These are phyloP conservation scores for Metschnikowia hibisci DNA, from an alignment of 805 yeast species.

Conservation along the genomic window DNA sequence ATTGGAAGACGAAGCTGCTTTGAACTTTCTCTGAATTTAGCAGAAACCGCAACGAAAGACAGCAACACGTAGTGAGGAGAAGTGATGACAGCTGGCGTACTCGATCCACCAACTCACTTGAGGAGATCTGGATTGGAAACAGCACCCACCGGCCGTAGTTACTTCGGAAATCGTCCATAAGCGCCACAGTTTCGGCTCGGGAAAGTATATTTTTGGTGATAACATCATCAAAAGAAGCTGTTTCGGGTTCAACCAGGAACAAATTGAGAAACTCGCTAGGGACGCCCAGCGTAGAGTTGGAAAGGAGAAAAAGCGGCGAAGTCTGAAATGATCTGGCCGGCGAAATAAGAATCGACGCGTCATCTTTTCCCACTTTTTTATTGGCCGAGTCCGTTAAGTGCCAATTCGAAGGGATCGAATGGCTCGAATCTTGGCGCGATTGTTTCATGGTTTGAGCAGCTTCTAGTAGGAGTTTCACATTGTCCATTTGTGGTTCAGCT, in stretches of 20 bases:
- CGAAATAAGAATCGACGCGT: slow-evolving; percentile 20
- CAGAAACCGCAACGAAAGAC: slow-evolving; percentile 54
- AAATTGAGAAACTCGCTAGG: slow-evolving; percentile 38
- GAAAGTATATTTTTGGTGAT: slow-evolving; percentile 49
- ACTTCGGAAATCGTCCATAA: slow-evolving; percentile 57
- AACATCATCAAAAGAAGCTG: slow-evolving; percentile 35
- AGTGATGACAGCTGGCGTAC: slow-evolving; percentile 54
- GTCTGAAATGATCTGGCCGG: slow-evolving; percentile 36
- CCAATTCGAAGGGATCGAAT: neutral
- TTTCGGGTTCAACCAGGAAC: slow-evolving; percentile 12
- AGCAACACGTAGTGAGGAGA: slow-evolving; percentile 63
- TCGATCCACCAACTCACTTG: slow-evolving; percentile 45
- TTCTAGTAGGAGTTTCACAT: slow-evolving; percentile 25
- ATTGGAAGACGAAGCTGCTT: slow-evolving; percentile 32
- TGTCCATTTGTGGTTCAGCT: slow-evolving; percentile 12
- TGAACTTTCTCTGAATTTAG: slow-evolving; percentile 24
- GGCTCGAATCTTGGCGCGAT: neutral
- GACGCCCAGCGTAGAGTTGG: slow-evolving; percentile 27
- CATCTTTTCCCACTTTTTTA: neutral
- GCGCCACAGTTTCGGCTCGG: slow-evolving; percentile 42
- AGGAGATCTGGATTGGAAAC: slow-evolving; percentile 52
- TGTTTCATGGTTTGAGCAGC: slow-evolving; percentile 26
- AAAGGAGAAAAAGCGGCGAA: slow-evolving; percentile 44
- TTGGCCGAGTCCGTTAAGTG: neutral
- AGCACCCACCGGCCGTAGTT: slow-evolving; percentile 78